Percentiles rank a stretch among this genome's conserved stretches.
These are phyloP conservation scores for Trichophyton verrucosum DNA, from an alignment of 2,329 filamentous ascomycete genomes.

Conservation along the genomic window DNA sequence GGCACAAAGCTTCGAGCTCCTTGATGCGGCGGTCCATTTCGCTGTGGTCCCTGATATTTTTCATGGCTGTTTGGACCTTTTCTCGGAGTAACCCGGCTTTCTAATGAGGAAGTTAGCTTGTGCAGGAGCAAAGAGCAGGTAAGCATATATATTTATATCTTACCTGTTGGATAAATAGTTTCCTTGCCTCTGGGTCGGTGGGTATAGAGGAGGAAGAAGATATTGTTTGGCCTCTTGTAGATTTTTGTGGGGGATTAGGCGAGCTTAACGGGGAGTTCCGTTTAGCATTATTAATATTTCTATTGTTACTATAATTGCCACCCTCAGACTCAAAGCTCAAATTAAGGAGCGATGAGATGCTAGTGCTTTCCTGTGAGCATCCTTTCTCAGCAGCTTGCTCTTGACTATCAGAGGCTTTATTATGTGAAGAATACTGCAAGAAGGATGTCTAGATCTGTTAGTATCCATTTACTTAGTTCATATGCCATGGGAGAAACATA, in stretches of 20 bases:
- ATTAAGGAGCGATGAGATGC: slow-evolving; percentile 13
- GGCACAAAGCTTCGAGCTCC: slow-evolving; percentile 30
- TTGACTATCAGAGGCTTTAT: background rate
- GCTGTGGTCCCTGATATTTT: slow-evolving; percentile 25
- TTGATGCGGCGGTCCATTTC: slow-evolving; percentile 29
- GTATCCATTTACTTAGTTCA: background rate
- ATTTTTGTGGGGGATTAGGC: slow-evolving; percentile 14
- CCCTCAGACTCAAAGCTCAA: slow-evolving; percentile 14
- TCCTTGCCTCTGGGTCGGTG: slow-evolving; percentile 26
- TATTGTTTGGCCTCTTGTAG: background rate
- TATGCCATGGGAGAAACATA: slow-evolving; percentile 7
- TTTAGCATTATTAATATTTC: slow-evolving; percentile 2
- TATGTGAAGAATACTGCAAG: slow-evolving; percentile 2
- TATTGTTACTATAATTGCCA: slow-evolving; percentile 8
- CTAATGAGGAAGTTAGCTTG: slow-evolving; percentile 14
- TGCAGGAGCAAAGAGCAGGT: background rate
- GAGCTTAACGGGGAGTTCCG: slow-evolving; percentile 10
- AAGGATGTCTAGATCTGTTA: slow-evolving; percentile 5
- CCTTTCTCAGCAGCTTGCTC: background rate
- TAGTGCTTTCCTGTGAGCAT: slow-evolving; percentile 8
- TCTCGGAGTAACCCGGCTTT: slow-evolving; percentile 30
- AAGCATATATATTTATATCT: background rate
- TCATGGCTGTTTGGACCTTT: slow-evolving; percentile 31
- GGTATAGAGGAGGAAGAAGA: slow-evolving; percentile 18
- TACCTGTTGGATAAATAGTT: slow-evolving; percentile 31